These are phyloP conservation scores for Wallacemonas sp. DNA, from an alignment of 208 protist species.

Conservation along the genomic window DNA sequence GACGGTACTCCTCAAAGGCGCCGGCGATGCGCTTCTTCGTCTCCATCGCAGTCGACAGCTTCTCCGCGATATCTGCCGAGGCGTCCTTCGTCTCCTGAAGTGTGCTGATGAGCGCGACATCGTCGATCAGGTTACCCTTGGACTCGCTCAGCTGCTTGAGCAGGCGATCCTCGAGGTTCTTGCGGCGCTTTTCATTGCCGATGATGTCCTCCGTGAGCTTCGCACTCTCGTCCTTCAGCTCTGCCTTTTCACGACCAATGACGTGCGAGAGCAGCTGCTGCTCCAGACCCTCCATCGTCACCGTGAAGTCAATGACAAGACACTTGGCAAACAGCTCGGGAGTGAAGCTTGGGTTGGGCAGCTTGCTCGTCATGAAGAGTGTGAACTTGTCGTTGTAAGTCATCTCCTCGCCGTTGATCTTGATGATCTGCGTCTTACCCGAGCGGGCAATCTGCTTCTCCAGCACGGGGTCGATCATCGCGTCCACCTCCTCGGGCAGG, in stretches of 20 bases:
- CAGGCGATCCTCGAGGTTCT: constrained; percentile 93
- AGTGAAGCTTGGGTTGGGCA: constrained; percentile 98
- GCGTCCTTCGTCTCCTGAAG: constrained; percentile 97
- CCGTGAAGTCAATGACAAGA: constrained; percentile 99
- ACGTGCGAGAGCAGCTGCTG: constrained; percentile 97
- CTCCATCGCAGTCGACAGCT: constrained; percentile 93
- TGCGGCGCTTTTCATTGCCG: constrained; percentile 94
- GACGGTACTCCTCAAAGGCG: constrained; percentile 97
- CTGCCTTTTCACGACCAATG: constrained; percentile 96
- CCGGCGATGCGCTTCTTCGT: constrained; percentile 96
- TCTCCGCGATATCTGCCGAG: constrained; percentile 96
- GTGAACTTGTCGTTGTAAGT: constrained; percentile 93
- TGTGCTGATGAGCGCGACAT: constrained; percentile 95
- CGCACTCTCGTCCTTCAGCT: constrained; percentile 96
- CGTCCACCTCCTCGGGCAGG: constrained; percentile 97
- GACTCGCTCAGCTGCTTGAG: constrained; percentile 95
- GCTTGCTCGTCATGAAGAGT: constrained; percentile 98
- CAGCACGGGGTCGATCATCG: constrained; percentile 97
- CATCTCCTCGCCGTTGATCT: constrained; percentile 93
- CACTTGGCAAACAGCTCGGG: constrained; percentile 98
- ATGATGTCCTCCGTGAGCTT: constrained; percentile 97
- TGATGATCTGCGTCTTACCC: constrained; percentile 87
- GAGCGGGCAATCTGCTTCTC: constrained; percentile 94
- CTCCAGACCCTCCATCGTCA: constrained; percentile 98
- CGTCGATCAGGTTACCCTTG: constrained; percentile 92